Evolutionary conservation across 1,139 yeast species (phyloP), one percentile per base, ranked within the genome.

Genomic region (Suhomyces coccinellae): DNA sequence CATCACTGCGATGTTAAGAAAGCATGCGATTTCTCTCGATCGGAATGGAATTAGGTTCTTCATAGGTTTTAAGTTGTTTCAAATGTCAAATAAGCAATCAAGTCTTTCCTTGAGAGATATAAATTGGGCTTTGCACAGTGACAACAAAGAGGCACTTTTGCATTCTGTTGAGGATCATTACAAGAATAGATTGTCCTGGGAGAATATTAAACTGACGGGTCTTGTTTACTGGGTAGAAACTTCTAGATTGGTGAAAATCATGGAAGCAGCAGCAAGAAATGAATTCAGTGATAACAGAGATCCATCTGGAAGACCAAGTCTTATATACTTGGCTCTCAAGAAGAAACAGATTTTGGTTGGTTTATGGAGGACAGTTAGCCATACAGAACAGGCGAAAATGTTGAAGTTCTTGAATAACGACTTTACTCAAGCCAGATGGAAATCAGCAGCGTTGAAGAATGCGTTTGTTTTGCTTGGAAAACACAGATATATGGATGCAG

Each of bases 401-500:
- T 55, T 89, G 44, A 83, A 77, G 55, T 85, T 93, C 55, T 69
- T 93, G 55, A 72, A 74, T 16, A 85, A 91, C 59, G 95, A 95
- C 61, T 93, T 91, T 58, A 68, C 67, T 1, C 79, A 81, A 45
- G 73, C 77, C 10, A 71, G 97, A 41, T 91, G 97, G 97, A 77
- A 73, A 53, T 77, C 88, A 0, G 97, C 97, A 0, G 97, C 99
- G 0, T 67, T 81, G 57, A 93, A 93, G 58, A 93, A 93, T 66
- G 99, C 99, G 0, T 93, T 81, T 70, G 98, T 90, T 0, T 68
- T 93, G 36, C 65, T 93, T 50, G 90, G 98, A 46, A 88, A 89
- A 58, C 99, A 90, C 61, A 71, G 98, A 36, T 88, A 78, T 58
- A 66, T 79, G 58, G 95, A 91, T 63, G 95, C 98, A 0, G 97